Conservation (phyloP, 139 green algal genomes). For the Zygnema circumcarinatum region DNA sequence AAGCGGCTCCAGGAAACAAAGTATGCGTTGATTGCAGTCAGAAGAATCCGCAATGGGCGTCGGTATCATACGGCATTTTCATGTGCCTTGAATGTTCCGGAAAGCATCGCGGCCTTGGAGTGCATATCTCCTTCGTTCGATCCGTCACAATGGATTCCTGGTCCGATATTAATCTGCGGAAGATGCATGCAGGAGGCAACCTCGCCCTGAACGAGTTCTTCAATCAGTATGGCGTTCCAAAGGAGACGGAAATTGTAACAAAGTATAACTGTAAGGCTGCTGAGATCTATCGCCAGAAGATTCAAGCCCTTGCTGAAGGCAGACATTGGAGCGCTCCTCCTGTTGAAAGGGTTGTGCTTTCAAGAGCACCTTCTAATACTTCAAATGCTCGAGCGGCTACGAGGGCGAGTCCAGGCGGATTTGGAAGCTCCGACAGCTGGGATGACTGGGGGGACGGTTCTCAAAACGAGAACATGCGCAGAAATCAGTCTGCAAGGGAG, state of each 20-base stretch:
- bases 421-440: slow-evolving; percentile 67
- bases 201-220: slow-evolving; percentile 87
- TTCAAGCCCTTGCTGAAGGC: slow-evolving; percentile 83
- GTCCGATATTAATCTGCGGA: slow-evolving; percentile 87
- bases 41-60: slow-evolving; percentile 94
- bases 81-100: slow-evolving; percentile 98
- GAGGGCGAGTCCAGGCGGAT: slow-evolving; percentile 29
- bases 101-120: slow-evolving; percentile 90
- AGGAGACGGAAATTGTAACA: slow-evolving; percentile 83
- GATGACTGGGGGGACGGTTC: slow-evolving; percentile 78
- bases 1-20: slow-evolving; percentile 85
- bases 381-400: background rate
- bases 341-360: slow-evolving; percentile 34
- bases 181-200: slow-evolving; percentile 96
- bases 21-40: slow-evolving; percentile 93
- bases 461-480: slow-evolving; percentile 4
- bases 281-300: slow-evolving; percentile 85
- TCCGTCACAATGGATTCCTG: slow-evolving; percentile 98
- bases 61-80: slow-evolving; percentile 95
- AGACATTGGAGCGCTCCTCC: slow-evolving; percentile 76
- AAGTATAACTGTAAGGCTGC: slow-evolving; percentile 94
- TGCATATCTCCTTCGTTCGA: slow-evolving; percentile 98
- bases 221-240: slow-evolving; percentile 87
- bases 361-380: background rate
- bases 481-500: slow-evolving; percentile 15